Evolutionary conservation across 257 asterid genomes (phyloP), one percentile per base, ranked within the genome.

Genomic region (Linderniella brevidens): DNA sequence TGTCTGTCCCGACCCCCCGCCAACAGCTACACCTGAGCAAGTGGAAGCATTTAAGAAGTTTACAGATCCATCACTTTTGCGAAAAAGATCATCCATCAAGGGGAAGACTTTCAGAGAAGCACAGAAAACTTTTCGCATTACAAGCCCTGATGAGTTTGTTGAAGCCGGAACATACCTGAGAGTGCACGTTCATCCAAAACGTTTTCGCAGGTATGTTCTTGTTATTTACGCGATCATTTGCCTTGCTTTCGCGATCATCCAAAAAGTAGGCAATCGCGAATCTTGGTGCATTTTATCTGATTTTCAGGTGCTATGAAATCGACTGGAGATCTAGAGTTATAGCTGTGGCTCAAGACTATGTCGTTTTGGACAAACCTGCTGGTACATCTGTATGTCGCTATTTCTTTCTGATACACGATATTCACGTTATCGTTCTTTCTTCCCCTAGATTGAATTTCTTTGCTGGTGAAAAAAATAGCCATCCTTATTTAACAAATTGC

Each of bases 111-210:
- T 64, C 19, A 75, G 90, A 49, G 98, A 84, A 70, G 94, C 95
- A 5, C 92, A 88, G 37, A 88, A 76, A 67, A 88, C 98, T 42
- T 76, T 70, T 40, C 81, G 93, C 41, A 74, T 88, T 49, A 72
- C 80, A 56, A 57, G 50, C 48, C 41, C 50, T 16, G 68, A 76
- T 55, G 84, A 88, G 68, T 74, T 78, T 68, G 76, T 88, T 60
- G 98, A 88, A 68, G 61, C 80, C 49, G 98, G 98, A 56, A 84
- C 88, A 47, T 88, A 88, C 78, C 66, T 88, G 57, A 71, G 98
- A 44, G 95, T 88, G 58, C 84, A 84, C 65, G 93, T 88, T 18
- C 98, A 84, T 65, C 97, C 97, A 25, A 88, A 80, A 60, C 95
- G 97, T 58, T 88, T 76, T 66, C 95, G 93, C 39, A 84, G 95